phyloP scores from a whole-genome alignment of 345 rosid species.

The Bruguiera sexangula region DNA sequence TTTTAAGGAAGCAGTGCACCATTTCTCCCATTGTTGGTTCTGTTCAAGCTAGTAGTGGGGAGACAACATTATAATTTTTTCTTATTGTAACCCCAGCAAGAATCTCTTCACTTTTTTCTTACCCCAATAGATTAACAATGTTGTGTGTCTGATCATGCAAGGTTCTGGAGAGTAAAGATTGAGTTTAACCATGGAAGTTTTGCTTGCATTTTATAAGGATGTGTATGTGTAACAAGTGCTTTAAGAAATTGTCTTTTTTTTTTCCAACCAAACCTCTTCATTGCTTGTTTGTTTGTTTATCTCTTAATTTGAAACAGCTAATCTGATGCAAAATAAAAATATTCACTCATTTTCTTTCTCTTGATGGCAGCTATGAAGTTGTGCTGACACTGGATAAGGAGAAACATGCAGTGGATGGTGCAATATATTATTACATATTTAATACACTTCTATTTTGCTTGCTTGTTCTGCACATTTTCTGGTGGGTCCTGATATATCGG shows the following conservation, averaged over 20 bases:
- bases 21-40: not conserved
- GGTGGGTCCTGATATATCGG: slow-evolving; percentile 39
- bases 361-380: slow-evolving; percentile 27
- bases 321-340: not conserved
- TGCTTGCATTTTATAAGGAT: not conserved
- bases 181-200: not conserved
- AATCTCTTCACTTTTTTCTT: not conserved
- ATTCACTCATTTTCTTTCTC: not conserved
- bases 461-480: slow-evolving; percentile 33
- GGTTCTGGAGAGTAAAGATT: not conserved
- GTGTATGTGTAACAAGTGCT: not conserved
- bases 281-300: not conserved
- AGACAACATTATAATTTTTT: no score
- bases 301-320: not conserved
- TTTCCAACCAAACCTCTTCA: not conserved
- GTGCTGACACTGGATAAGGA: slow-evolving; percentile 22
- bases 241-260: not conserved
- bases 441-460: slow-evolving; percentile 31
- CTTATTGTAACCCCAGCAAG: no score
- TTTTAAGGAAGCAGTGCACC: not conserved
- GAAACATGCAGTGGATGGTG: slow-evolving; percentile 24
- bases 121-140: not conserved
- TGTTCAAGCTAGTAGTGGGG: no score
- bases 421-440: slow-evolving; percentile 28
- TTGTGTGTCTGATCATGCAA: not conserved